A percentile compares a stretch with the other conserved stretches of the same genome.
phyloP scores from a whole-genome alignment of 495 filamentous ascomycete genomes.

The Elasticomyces elasticus region DNA sequence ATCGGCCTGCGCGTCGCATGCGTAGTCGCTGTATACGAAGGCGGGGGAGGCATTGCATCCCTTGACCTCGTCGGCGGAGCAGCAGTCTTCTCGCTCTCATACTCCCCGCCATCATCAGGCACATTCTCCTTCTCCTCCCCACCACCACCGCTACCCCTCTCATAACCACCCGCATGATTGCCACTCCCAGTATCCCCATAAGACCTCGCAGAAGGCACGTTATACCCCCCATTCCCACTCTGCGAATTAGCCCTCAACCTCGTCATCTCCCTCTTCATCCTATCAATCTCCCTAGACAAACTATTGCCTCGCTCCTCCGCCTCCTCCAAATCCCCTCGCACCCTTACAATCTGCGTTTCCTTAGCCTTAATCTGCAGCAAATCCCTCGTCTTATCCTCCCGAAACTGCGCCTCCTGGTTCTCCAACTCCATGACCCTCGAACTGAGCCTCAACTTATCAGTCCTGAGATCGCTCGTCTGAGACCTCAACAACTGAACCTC shows the following conservation, averaged over 20 bases:
- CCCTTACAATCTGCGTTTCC: constrained; percentile 90
- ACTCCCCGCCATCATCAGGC: constrained; percentile 30
- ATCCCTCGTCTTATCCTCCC: constrained; percentile 94
- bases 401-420: constrained; percentile 90
- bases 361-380: constrained; percentile 95
- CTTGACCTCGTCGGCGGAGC: too few species aligned
- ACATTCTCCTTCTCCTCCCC: constrained; percentile 35
- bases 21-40: too few species aligned
- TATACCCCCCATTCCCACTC: constrained; percentile 71
- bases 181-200: not conserved
- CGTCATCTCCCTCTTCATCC: constrained; percentile 70
- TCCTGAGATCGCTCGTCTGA: constrained; percentile 62
- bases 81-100: not conserved
- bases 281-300: constrained; percentile 79
- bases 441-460: constrained; percentile 60
- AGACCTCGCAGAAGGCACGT: constrained; percentile 3
- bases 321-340: constrained; percentile 78
- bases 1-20: too few species aligned
- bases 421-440: constrained; percentile 81
- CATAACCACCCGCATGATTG: constrained; percentile 10
- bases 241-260: constrained; percentile 31
- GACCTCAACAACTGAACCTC: constrained; percentile 69
- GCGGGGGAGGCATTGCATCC: not conserved
- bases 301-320: constrained; percentile 75
- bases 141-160: constrained; percentile 19